Conservation (phyloP, 257 asterid genomes). For the Striga asiatica region DNA sequence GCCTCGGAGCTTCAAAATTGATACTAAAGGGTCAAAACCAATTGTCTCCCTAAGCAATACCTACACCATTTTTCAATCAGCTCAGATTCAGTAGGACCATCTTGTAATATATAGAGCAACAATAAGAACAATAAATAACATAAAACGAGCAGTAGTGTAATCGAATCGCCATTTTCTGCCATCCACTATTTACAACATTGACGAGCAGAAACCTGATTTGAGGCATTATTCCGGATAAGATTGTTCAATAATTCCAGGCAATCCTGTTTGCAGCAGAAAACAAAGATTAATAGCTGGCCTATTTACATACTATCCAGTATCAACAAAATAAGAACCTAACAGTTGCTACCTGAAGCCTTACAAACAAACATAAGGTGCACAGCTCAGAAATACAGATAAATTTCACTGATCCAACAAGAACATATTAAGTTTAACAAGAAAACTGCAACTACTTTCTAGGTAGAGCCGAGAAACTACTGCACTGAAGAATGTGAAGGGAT, state of each 20-base stretch:
- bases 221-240: constrained; percentile 71
- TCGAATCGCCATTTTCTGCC: too few relatives aligned
- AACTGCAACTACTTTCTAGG: background rate
- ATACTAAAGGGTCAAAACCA: constrained; percentile 74
- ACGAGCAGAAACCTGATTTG: constrained; percentile 66
- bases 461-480: background rate
- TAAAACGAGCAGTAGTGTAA: too few relatives aligned
- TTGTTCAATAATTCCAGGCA: constrained; percentile 84
- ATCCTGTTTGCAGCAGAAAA: constrained; percentile 51
- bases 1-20: constrained; percentile 81
- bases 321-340: constrained; percentile 1
- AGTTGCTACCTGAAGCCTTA: background rate
- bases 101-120: background rate
- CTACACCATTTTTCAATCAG: constrained; percentile 29
- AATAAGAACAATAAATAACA: constrained; percentile 4
- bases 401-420: background rate
- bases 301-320: constrained; percentile 9
- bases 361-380: background rate
- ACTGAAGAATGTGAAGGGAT: background rate
- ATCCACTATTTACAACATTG: too few relatives aligned
- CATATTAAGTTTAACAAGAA: background rate
- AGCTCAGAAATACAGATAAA: background rate
- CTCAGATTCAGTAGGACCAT: constrained; percentile 15
- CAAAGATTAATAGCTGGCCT: background rate
- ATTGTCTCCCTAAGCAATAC: constrained; percentile 91